Conservation (phyloP, 257 asterid genomes). For the Fraxinus pennsylvanica region DNA sequence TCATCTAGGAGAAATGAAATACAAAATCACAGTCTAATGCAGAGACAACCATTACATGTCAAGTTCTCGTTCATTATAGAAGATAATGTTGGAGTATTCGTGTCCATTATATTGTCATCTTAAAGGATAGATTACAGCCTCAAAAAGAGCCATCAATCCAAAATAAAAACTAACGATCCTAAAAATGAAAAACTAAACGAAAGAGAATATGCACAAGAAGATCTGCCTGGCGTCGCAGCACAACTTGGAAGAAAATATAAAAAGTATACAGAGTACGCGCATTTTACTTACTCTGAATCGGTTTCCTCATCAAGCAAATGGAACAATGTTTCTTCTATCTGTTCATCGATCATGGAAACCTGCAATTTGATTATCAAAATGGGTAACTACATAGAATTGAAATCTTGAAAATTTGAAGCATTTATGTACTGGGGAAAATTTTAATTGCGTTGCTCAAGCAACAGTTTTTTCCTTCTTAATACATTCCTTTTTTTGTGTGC, state of each 20-base stretch:
- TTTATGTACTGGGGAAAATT: constrained; percentile 4
- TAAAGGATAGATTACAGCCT: constrained; percentile 10
- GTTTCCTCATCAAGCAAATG: constrained; percentile 98
- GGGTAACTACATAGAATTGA: constrained; percentile 19
- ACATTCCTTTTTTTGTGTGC: neutral
- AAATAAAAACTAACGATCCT: neutral
- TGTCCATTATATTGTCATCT: neutral
- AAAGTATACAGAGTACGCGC: constrained; percentile 14
- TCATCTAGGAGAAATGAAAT: constrained; percentile 3
- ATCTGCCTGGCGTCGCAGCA: constrained; percentile 20
- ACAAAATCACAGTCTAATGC: neutral
- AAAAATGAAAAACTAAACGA: constrained; percentile 5
- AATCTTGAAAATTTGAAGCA: constrained; percentile 22
- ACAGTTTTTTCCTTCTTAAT: constrained; percentile 3
- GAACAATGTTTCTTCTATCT: constrained; percentile 91
- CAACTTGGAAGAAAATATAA: constrained; percentile 13
- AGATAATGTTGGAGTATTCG: neutral
- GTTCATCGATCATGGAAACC: constrained; percentile 80
- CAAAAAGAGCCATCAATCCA: constrained; percentile 10
- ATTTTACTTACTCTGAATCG: constrained; percentile 77
- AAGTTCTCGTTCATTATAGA: neutral
- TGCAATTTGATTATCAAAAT: constrained; percentile 37
- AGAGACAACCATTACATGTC: neutral
- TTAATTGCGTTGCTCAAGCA: constrained; percentile 6
- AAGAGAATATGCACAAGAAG: constrained; percentile 10